A percentile compares a stretch with the other conserved stretches of the same genome.
phyloP scores from a whole-genome alignment of 441 rosid species.

The Corymbia citriodora region DNA sequence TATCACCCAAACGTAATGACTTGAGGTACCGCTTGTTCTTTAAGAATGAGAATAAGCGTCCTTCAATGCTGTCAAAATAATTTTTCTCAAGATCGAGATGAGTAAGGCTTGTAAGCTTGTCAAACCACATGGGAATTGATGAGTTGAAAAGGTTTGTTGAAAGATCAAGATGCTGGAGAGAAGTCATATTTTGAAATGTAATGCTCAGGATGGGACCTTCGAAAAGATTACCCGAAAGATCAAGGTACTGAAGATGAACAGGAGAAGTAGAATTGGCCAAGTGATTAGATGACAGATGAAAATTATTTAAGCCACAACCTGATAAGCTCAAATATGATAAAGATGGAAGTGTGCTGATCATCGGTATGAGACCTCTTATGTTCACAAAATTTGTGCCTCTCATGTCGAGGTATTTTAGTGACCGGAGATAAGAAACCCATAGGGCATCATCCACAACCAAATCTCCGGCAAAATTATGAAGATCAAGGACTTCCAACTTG shows the following conservation, averaged over 20 bases:
- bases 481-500: too few species aligned
- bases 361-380: too few species aligned
- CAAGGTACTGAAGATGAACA: background rate
- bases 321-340: too few species aligned
- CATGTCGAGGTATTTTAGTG: too few species aligned
- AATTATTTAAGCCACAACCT: too few species aligned
- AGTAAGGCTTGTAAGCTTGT: background rate
- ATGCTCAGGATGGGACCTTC: background rate
- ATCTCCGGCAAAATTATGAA: too few species aligned
- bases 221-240: background rate
- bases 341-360: too few species aligned
- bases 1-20: background rate
- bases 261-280: too few species aligned
- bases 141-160: background rate
- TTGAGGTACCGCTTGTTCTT: background rate
- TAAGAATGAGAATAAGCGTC: background rate
- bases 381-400: too few species aligned
- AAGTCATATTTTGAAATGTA: background rate
- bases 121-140: background rate
- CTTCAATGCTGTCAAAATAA: background rate
- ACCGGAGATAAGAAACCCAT: too few species aligned
- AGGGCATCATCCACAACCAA: too few species aligned
- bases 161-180: background rate
- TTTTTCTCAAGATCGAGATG: background rate
- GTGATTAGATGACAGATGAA: too few species aligned